These are phyloP conservation scores for Austroboletus novae-zelandiae DNA, from an alignment of 1,284 basidiomycete species.

Conservation along the genomic window DNA sequence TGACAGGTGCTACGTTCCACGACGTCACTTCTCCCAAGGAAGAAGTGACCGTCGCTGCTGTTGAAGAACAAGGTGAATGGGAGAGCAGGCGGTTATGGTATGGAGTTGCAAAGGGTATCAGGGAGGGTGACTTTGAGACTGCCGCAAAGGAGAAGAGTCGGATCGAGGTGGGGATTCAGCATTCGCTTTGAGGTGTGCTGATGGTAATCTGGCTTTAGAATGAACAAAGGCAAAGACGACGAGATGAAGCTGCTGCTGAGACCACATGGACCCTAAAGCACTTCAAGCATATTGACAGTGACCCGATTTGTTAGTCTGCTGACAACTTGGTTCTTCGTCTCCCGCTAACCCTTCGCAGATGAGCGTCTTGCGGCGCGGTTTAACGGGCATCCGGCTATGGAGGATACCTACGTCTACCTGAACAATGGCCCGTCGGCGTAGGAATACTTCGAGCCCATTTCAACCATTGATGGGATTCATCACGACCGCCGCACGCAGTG, in stretches of 20 bases:
- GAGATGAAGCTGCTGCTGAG: conserved; percentile 76
- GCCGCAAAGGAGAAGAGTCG: conserved; percentile 87
- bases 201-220: conserved; percentile 51
- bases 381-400: conserved; percentile 50
- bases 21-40: conserved; percentile 65
- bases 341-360: conserved; percentile 40
- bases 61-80: conserved; percentile 72
- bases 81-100: conserved; percentile 90
- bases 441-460: conserved; percentile 3
- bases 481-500: conserved; percentile 2
- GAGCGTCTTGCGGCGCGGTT: conserved; percentile 57
- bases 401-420: conserved; percentile 66
- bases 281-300: conserved; percentile 66
- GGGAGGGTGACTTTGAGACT: conserved; percentile 88
- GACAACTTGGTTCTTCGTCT: neutral
- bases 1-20: conserved; percentile 51
- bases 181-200: neutral
- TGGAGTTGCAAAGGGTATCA: conserved; percentile 87
- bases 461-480: conserved; percentile 4
- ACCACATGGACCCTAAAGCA: conserved; percentile 77
- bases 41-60: conserved; percentile 64
- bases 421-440: conserved; percentile 45
- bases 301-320: conserved; percentile 64
- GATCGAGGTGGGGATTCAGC: conserved; percentile 70
- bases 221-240: conserved; percentile 86